Base-by-base conservation (phyloP, 805 yeast species). In the Spathaspora passalidarum region DNA sequence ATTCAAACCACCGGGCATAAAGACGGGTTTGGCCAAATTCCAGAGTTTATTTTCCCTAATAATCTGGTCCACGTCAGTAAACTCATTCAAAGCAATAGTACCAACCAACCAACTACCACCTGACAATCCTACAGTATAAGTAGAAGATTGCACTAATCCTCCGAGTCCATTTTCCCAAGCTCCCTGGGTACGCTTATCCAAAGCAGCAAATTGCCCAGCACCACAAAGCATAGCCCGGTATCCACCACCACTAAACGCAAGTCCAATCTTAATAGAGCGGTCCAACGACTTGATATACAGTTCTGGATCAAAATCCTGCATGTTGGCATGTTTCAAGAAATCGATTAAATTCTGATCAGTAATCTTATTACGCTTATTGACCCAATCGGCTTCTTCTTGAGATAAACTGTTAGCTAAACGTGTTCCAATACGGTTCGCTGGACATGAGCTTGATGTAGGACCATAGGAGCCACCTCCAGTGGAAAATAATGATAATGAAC, bases 1-100 rank as follows among this genome's bases (percentile, higher is more conserved):
- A 53, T 85, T 79, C 52, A 73, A 54, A 1, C 94, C 92, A 51
- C 80, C 82, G 11, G 86, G 83, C 48, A 75, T 71, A 54, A 82
- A 61, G 36, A 88, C 80, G 4, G 83, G 73, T 53, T 81, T 68
- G 10, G 73, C 72, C 44, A 88, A 70, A 54, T 88, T 80, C 96
- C 96, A 88, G 45, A 86, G n/a, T n/a, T n/a, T n/a, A n/a, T 74
- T 21, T 60, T 57, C 13, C 51, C 45, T 5, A 14, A 66, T 9
- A 17, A 69, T 59, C 32, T 66, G 65, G 5, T 46, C 62, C 9
- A 69, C 68, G 1, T 69, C 56, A 7, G 62, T 54, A 62, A 65
- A 72, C 50, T 69, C 56, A 46, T 71, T 72, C 43, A 69, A 50
- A n/a, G 59, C 69, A 25, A 71, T 37, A 1, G 66, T 45, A 10